Evolutionary conservation across 73 alveolate species (phyloP).

Genomic region (Paramecium biaurelia): DNA sequence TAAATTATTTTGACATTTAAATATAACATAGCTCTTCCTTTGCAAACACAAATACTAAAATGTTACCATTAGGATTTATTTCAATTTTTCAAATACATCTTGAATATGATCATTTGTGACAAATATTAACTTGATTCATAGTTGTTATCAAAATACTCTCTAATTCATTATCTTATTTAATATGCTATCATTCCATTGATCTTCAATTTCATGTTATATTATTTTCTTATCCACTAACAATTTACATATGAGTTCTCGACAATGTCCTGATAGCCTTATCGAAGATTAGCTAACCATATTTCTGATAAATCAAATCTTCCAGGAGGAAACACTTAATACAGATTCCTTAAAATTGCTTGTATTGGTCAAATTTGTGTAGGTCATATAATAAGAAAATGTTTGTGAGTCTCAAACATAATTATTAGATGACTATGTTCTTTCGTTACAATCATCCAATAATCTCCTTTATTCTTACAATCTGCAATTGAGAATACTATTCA

Average conservation of each 20-base stretch:
- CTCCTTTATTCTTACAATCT: background rate
- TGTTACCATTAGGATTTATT: conserved; percentile 13
- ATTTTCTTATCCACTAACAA: background rate
- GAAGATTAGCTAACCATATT: background rate
- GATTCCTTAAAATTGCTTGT: conserved; percentile 9
- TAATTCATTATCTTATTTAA: background rate
- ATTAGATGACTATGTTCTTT: background rate
- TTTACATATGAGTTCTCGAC: background rate
- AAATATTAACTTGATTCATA: conserved; percentile 19
- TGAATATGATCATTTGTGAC: background rate
- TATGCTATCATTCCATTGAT: conserved; percentile 17
- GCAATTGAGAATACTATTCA: background rate
- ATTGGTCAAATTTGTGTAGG: background rate
- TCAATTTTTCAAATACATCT: background rate
- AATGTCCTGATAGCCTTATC: background rate
- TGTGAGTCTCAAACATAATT: background rate
- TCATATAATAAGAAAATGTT: background rate
- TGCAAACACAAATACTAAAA: conserved; percentile 32
- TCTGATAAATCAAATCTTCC: conserved; percentile 41
- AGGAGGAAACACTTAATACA: background rate
- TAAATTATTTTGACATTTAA: too few species aligned
- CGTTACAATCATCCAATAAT: background rate
- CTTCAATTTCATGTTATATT: background rate
- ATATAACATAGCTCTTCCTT: conserved; percentile 39
- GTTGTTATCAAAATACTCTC: background rate